Evolutionary conservation across 2,329 filamentous ascomycete species (phyloP).

Genomic region (Diplodia sapinea): DNA sequence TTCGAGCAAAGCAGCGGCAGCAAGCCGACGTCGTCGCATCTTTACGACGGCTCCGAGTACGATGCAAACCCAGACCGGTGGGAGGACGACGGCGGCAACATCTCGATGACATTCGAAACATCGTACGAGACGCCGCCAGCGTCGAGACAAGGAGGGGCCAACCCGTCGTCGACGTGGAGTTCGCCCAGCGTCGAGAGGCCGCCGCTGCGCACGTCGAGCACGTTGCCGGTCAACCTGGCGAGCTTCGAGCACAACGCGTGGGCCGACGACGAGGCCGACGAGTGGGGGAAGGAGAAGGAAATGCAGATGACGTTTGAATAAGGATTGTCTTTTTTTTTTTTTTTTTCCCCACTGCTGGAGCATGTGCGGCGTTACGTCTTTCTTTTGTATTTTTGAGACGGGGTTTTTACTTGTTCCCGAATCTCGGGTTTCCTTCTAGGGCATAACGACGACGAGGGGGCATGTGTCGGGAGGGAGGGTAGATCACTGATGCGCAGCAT

Average conservation of each 20-base stretch:
- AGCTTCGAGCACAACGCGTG: slow-evolving; percentile 53
- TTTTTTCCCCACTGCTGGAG: neutral
- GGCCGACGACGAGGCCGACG: slow-evolving; percentile 54
- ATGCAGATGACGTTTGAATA: slow-evolving; percentile 57
- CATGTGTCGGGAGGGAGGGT: too few species aligned
- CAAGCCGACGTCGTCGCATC: slow-evolving; percentile 31
- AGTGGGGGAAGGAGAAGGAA: slow-evolving; percentile 55
- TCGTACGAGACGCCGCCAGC: slow-evolving; percentile 41
- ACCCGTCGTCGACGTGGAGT: slow-evolving; percentile 32
- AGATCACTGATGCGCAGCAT: neutral
- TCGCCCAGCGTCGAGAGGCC: slow-evolving; percentile 40
- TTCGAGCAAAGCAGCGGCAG: slow-evolving; percentile 36
- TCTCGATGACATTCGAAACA: slow-evolving; percentile 54
- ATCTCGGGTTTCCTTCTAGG: neutral
- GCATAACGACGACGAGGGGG: slow-evolving; percentile 2
- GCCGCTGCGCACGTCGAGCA: slow-evolving; percentile 40
- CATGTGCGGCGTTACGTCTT: slow-evolving; percentile 9
- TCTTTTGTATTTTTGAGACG: neutral
- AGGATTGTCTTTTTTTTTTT: neutral
- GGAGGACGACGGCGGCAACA: slow-evolving; percentile 37
- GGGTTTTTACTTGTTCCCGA: neutral
- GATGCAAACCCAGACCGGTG: slow-evolving; percentile 35
- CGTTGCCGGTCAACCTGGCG: slow-evolving; percentile 37
- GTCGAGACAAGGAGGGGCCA: slow-evolving; percentile 34
- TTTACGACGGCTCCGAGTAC: slow-evolving; percentile 46